Evolutionary conservation across 257 asterid species (phyloP).

Genomic region (Cruciata laevipes): DNA sequence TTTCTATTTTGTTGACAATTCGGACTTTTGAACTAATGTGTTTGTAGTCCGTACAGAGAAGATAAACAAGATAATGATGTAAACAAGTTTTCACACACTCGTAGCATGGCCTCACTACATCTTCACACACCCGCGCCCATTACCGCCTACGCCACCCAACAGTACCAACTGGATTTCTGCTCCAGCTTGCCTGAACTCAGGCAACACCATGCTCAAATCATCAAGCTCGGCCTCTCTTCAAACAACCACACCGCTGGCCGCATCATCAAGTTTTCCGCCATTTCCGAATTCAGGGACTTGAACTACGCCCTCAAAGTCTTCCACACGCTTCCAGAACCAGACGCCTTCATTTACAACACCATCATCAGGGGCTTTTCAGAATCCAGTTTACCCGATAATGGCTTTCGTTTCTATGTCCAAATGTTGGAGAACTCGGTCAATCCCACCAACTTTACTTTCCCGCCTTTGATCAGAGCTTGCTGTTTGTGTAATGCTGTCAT

Average conservation of each 20-base stretch:
- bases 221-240: slow-evolving; percentile 56
- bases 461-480: slow-evolving; percentile 65
- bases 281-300: slow-evolving; percentile 43
- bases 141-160: slow-evolving; percentile 17
- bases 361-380: slow-evolving; percentile 46
- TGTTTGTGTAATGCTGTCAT: slow-evolving; percentile 27
- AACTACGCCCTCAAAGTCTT: slow-evolving; percentile 54
- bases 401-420: slow-evolving; percentile 32
- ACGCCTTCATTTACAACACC: slow-evolving; percentile 56
- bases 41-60: too few species aligned
- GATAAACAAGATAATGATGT: not conserved
- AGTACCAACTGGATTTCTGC: slow-evolving; percentile 28
- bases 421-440: slow-evolving; percentile 40
- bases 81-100: not conserved
- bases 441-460: slow-evolving; percentile 62
- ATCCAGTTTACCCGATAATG: slow-evolving; percentile 20
- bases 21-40: too few species aligned
- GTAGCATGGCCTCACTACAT: slow-evolving; percentile 23
- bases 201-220: slow-evolving; percentile 53
- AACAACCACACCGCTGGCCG: slow-evolving; percentile 64
- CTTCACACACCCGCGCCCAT: slow-evolving; percentile 12
- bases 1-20: too few species aligned
- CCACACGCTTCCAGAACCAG: slow-evolving; percentile 53
- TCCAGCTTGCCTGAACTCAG: slow-evolving; percentile 55
- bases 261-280: slow-evolving; percentile 46